Evolutionary conservation across 2,329 filamentous ascomycete species (phyloP).

Genomic region (Colletotrichum sojae): DNA sequence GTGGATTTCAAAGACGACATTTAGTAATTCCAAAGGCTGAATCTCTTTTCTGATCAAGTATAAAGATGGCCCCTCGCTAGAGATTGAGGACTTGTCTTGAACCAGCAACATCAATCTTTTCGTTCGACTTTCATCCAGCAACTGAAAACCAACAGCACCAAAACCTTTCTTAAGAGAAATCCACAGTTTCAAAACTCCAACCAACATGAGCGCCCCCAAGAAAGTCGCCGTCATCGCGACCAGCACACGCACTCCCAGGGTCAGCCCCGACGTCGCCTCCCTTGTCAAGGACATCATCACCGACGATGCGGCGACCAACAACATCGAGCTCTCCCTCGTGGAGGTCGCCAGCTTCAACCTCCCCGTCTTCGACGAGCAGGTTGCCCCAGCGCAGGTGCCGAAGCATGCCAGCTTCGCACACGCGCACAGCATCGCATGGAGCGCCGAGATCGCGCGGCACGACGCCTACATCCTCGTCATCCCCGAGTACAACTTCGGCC

Average conservation of each 20-base stretch:
- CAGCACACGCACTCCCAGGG: conserved; percentile 51
- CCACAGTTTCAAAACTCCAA: background rate
- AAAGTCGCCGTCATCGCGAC: conserved; percentile 54
- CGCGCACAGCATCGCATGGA: conserved; percentile 62
- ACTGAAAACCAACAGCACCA: background rate
- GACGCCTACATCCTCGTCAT: conserved; percentile 59
- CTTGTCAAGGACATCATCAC: conserved; percentile 50
- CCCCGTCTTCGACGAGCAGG: conserved; percentile 60
- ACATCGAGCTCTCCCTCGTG: conserved; percentile 48
- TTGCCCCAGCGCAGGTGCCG: conserved; percentile 56
- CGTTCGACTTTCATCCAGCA: background rate
- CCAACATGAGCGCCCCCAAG: conserved; percentile 14
- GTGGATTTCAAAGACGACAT: no score
- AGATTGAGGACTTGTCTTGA: no score
- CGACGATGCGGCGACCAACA: conserved; percentile 40
- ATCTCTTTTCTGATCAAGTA: no score
- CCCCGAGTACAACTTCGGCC: conserved; percentile 71
- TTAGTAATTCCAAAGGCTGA: no score
- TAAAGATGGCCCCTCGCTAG: no score
- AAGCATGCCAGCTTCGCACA: conserved; percentile 52
- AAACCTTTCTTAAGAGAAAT: background rate
- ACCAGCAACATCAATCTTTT: no score
- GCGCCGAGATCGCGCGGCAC: conserved; percentile 57
- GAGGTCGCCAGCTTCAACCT: conserved; percentile 57
- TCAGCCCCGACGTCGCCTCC: conserved; percentile 52